These are phyloP conservation scores for Phoma sp. DNA, from an alignment of 2,329 filamentous ascomycete genomes.

Conservation along the genomic window DNA sequence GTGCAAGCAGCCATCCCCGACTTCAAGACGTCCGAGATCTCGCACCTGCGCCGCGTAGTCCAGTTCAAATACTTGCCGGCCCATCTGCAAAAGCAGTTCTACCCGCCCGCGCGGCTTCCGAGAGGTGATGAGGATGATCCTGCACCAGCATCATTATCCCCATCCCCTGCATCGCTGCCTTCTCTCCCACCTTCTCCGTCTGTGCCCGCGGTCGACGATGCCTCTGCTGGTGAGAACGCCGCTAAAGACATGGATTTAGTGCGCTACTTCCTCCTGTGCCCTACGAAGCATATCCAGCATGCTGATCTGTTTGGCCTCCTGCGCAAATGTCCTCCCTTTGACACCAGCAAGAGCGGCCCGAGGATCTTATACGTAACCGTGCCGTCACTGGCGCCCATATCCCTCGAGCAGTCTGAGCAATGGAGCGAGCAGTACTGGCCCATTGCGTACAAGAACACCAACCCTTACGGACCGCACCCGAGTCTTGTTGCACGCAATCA, in stretches of 20 bases:
- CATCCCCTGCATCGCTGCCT: constrained; percentile 27
- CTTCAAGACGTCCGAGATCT: constrained; percentile 54
- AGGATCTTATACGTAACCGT: constrained; percentile 72
- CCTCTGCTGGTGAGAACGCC: constrained; percentile 25
- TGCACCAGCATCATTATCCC: constrained; percentile 39
- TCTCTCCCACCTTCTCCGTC: constrained; percentile 18
- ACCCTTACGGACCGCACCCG: constrained; percentile 84
- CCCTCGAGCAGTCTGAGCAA: constrained; percentile 73
- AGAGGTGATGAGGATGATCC: constrained; percentile 45
- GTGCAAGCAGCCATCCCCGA: constrained; percentile 55
- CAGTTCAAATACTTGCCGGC: constrained; percentile 73
- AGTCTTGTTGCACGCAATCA: constrained; percentile 74
- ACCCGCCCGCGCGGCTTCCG: constrained; percentile 40
- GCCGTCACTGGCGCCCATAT: constrained; percentile 76
- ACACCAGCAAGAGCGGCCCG: constrained; percentile 47
- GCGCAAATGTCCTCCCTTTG: constrained; percentile 50
- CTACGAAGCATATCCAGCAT: constrained; percentile 59
- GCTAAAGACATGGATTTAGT: constrained; percentile 45
- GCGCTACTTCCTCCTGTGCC: constrained; percentile 61
- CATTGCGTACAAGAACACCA: constrained; percentile 84
- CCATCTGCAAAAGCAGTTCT: constrained; percentile 58
- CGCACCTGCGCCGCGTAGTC: constrained; percentile 76
- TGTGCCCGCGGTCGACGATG: constrained; percentile 4
- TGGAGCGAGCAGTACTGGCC: constrained; percentile 85
- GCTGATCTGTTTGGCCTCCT: constrained; percentile 54